Conservation (phyloP, 768 basidiomycete species). For the Mycena venus region DNA sequence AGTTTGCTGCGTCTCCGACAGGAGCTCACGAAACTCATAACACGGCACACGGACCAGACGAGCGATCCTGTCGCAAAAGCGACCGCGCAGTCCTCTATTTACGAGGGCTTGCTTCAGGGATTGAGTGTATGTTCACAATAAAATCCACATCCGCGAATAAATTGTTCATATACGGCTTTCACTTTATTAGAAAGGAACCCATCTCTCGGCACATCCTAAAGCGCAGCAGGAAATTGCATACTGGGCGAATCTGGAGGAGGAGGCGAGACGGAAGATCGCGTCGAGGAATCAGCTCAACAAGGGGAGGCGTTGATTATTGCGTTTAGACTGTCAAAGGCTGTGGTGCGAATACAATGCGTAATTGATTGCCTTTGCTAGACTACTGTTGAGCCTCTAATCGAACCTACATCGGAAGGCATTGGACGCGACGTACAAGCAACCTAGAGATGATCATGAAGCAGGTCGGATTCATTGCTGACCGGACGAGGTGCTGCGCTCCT, state of each 20-base stretch:
- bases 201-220: slow-evolving; percentile 83
- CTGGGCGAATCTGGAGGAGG: slow-evolving; percentile 90
- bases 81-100: slow-evolving; percentile 79
- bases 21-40: slow-evolving; percentile 84
- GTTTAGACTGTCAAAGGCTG: background rate
- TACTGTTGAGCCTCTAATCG: too few species aligned
- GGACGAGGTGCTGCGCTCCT: too few species aligned
- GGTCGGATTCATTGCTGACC: too few species aligned
- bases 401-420: too few species aligned
- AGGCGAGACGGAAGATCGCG: slow-evolving; percentile 73
- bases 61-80: slow-evolving; percentile 72
- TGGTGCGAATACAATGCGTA: slow-evolving; percentile 5
- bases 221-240: slow-evolving; percentile 88
- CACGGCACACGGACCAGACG: slow-evolving; percentile 77
- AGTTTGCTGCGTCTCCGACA: slow-evolving; percentile 90
- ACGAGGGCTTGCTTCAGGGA: slow-evolving; percentile 81
- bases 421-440: too few species aligned
- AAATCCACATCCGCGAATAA: background rate
- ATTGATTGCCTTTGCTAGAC: too few species aligned
- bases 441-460: too few species aligned
- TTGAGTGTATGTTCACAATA: slow-evolving; percentile 76
- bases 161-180: background rate
- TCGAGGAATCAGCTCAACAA: slow-evolving; percentile 47
- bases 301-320: background rate
- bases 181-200: slow-evolving; percentile 68